Evolutionary conservation across 2,329 filamentous ascomycete species (phyloP).

Genomic region (Pseudocercospora crystallina): DNA sequence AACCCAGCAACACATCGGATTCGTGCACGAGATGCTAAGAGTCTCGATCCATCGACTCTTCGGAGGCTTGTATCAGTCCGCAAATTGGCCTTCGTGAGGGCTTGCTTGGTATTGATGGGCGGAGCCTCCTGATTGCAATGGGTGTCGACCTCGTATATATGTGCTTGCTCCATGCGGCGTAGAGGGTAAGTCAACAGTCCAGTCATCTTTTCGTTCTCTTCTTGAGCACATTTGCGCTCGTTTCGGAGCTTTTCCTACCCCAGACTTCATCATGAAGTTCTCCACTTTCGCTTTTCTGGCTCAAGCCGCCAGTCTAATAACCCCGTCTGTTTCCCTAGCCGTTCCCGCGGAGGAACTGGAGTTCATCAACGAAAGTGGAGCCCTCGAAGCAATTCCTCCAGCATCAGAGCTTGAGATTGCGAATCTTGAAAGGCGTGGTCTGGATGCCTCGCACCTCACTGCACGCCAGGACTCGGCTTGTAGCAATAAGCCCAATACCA

Average conservation of each 20-base stretch:
- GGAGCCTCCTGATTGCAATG: too few species aligned
- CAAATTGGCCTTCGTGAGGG: too few species aligned
- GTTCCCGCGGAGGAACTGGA: constrained; percentile 9
- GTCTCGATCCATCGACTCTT: too few species aligned
- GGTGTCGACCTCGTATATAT: too few species aligned
- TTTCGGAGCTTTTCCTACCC: neutral
- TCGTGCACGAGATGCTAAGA: too few species aligned
- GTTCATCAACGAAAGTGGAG: constrained; percentile 8
- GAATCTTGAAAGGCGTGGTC: too few species aligned
- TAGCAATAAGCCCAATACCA: constrained; percentile 41
- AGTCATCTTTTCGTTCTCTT: neutral
- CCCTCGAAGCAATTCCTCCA: constrained; percentile 7
- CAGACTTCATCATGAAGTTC: constrained; percentile 4
- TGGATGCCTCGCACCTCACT: neutral
- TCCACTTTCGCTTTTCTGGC: constrained; percentile 4
- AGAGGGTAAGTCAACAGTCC: neutral
- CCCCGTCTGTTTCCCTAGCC: constrained; percentile 7
- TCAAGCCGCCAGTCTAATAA: constrained; percentile 1
- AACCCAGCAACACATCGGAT: too few species aligned
- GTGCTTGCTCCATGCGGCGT: too few species aligned
- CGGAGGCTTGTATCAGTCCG: too few species aligned
- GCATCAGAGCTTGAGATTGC: too few species aligned
- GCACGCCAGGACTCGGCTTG: constrained; percentile 31
- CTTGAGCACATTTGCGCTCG: neutral
- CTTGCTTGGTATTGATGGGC: too few species aligned